Conservation (phyloP, 2,329 filamentous ascomycete species). For the Ploettnerulaceae sp. region DNA sequence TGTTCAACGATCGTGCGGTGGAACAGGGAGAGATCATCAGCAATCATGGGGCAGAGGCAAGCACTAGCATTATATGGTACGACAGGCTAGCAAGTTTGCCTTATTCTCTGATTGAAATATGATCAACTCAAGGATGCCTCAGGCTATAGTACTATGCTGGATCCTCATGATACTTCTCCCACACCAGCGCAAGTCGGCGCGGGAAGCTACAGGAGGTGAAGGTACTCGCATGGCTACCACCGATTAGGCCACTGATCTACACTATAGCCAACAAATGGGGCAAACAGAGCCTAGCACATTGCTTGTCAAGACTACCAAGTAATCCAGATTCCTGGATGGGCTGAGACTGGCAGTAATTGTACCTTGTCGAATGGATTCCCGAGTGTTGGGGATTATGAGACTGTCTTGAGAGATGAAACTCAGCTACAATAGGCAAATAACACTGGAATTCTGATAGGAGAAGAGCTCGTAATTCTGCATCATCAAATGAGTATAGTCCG, state of each 20-base stretch:
- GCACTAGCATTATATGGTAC: slow-evolving; percentile 16
- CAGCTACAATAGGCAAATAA: slow-evolving; percentile 22
- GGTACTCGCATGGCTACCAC: slow-evolving; percentile 16
- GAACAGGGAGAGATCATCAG: slow-evolving; percentile 13
- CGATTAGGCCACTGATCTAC: slow-evolving; percentile 19
- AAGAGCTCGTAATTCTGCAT: background rate
- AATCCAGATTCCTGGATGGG: slow-evolving; percentile 11
- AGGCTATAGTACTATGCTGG: background rate
- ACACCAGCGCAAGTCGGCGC: background rate
- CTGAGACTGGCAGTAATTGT: slow-evolving; percentile 20
- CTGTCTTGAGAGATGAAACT: slow-evolving; percentile 27
- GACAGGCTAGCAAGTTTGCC: slow-evolving; percentile 18
- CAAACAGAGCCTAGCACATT: slow-evolving; percentile 18
- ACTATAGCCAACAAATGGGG: slow-evolving; percentile 13
- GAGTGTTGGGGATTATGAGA: slow-evolving; percentile 18
- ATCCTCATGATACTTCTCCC: background rate
- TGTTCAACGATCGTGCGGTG: background rate
- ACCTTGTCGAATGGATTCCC: slow-evolving; percentile 18
- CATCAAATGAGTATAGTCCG: background rate
- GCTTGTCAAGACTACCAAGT: slow-evolving; percentile 7
- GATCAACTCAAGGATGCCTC: too few relatives aligned
- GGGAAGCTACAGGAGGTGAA: slow-evolving; percentile 19
- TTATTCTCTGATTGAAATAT: background rate
- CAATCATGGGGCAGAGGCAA: slow-evolving; percentile 19
- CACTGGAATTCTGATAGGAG: slow-evolving; percentile 5